Conservation (phyloP, 225 moss, liverwort and hornwort genomes). For the Neckera pumila region DNA sequence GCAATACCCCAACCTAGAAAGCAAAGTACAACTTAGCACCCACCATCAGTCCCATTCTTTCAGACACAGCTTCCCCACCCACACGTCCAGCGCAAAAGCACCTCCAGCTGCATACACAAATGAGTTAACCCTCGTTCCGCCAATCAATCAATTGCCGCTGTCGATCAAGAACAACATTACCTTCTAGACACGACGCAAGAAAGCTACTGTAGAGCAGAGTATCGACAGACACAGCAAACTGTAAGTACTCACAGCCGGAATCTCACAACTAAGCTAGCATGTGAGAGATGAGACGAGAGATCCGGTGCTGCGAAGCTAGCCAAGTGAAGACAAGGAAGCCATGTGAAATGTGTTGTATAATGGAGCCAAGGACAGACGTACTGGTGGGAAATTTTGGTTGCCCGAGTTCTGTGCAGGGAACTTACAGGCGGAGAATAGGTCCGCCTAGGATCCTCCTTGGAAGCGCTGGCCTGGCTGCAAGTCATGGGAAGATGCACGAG, state of each 20-base stretch:
- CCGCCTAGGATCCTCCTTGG: conserved; percentile 1
- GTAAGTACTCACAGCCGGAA: neutral
- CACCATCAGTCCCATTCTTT: neutral
- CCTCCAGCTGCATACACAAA: neutral
- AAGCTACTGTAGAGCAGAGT: neutral
- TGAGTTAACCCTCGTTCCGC: too few species aligned
- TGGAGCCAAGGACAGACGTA: neutral
- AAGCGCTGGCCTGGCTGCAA: neutral
- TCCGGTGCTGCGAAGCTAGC: neutral
- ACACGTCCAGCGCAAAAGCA: neutral
- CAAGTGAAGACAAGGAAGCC: neutral
- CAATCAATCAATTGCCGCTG: neutral
- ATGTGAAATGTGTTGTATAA: neutral
- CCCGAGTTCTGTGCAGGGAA: neutral
- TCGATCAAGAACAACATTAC: neutral
- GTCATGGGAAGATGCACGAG: neutral
- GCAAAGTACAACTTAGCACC: neutral
- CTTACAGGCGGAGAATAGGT: neutral
- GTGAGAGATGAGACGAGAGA: neutral
- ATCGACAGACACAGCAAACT: neutral
- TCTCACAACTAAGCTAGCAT: neutral
- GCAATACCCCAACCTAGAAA: neutral
- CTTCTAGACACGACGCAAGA: neutral
- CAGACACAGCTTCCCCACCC: neutral
- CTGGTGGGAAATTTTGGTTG: neutral